Evolutionary conservation across 2,329 filamentous ascomycete species (phyloP).

Genomic region (Paecilomyces sp.): DNA sequence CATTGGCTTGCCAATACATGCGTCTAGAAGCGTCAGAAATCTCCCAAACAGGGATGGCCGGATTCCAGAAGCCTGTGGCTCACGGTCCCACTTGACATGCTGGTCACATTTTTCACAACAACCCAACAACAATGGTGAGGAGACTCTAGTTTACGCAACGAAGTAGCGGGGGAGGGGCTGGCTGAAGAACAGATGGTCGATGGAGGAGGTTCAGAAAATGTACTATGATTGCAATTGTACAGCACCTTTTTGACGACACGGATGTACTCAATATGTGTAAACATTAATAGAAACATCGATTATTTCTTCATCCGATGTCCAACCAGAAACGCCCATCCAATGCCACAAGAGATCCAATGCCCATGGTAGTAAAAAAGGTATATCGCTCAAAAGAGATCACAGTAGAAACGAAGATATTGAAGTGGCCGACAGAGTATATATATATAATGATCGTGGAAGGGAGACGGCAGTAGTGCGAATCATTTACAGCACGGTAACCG

Average conservation of each 20-base stretch:
- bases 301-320: neutral
- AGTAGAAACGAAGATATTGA: neutral
- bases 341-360: neutral
- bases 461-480: neutral
- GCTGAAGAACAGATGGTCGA: neutral
- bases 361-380: neutral
- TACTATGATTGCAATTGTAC: neutral
- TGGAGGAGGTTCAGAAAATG: neutral
- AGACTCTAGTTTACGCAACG: neutral
- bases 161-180: neutral
- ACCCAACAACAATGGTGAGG: neutral
- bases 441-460: neutral
- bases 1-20: neutral
- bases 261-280: neutral
- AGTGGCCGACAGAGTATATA: neutral
- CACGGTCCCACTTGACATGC: neutral
- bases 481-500: slow-evolving; percentile 10
- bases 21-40: neutral
- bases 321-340: neutral
- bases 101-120: neutral
- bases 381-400: neutral
- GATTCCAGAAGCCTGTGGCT: neutral
- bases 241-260: neutral
- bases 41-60: neutral
- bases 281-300: neutral